These are phyloP conservation scores for Arctium minus DNA, from an alignment of 129 eudicot genomes.

Conservation along the genomic window DNA sequence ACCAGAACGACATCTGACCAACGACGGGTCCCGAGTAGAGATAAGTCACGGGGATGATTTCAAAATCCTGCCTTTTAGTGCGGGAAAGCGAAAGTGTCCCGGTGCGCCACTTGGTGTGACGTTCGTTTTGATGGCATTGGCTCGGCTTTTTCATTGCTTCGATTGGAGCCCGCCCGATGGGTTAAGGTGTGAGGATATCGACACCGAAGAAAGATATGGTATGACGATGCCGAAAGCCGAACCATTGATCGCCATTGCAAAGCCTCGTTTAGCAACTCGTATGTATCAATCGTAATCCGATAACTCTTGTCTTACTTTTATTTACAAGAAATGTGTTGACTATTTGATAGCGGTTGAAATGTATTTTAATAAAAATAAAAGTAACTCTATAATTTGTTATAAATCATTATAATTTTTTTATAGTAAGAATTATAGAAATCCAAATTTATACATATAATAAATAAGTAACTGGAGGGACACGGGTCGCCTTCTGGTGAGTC, in stretches of 20 bases:
- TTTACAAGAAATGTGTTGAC: no score
- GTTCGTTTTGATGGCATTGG: constrained; percentile 82
- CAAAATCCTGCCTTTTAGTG: constrained; percentile 89
- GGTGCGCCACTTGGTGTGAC: constrained; percentile 94
- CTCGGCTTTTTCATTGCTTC: constrained; percentile 78
- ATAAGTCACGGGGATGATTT: constrained; percentile 93
- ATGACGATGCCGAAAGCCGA: constrained; percentile 95
- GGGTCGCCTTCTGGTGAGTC: no score
- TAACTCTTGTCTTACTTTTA: neutral
- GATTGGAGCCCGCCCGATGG: constrained; percentile 84
- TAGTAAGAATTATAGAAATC: no score
- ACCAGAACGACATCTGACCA: constrained; percentile 70
- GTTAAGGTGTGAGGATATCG: constrained; percentile 57
- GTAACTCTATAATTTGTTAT: neutral
- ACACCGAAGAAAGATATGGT: constrained; percentile 77
- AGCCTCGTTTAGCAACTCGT: constrained; percentile 60
- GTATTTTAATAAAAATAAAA: no score
- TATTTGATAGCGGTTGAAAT: no score
- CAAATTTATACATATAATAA: no score
- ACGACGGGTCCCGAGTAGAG: constrained; percentile 77
- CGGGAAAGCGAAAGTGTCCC: constrained; percentile 92
- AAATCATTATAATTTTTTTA: no score
- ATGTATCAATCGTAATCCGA: constrained; percentile 34
- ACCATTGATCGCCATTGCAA: constrained; percentile 69
- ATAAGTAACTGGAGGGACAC: no score